Conservation (phyloP, 768 basidiomycete genomes). For the Pulveroboletus sp. region DNA sequence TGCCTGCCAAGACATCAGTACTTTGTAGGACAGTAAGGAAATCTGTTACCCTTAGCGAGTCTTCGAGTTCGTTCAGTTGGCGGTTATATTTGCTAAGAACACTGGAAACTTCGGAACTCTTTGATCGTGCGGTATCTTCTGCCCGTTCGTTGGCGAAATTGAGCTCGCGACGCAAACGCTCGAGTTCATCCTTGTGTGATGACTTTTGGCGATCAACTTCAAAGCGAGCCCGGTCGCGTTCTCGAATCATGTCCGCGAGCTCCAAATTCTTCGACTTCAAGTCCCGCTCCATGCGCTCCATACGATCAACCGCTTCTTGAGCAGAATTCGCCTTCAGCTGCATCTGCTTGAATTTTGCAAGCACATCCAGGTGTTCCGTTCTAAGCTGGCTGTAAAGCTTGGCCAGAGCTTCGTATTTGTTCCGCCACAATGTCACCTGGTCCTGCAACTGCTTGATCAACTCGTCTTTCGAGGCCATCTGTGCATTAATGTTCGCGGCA, state of each 20-base stretch:
- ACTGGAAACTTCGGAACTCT: constrained; percentile 86
- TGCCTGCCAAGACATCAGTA: constrained; percentile 44
- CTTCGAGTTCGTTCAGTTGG: constrained; percentile 94
- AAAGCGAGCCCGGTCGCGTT: constrained; percentile 92
- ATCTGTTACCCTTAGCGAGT: constrained; percentile 74
- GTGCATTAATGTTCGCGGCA: constrained; percentile 71
- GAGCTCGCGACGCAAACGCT: constrained; percentile 87
- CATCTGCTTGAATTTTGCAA: constrained; percentile 94
- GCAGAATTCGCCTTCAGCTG: constrained; percentile 98
- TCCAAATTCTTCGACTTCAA: constrained; percentile 98
- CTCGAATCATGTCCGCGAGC: constrained; percentile 97
- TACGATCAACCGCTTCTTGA: constrained; percentile 94
- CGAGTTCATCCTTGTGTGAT: constrained; percentile 91
- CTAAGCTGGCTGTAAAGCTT: constrained; percentile 98
- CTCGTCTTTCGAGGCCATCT: constrained; percentile 89
- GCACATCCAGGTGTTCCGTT: constrained; percentile 95
- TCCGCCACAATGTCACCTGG: constrained; percentile 94
- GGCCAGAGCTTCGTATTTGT: constrained; percentile 97
- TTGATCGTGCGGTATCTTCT: constrained; percentile 85
- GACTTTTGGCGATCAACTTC: constrained; percentile 92
- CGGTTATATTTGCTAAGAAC: constrained; percentile 93
- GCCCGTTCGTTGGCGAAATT: constrained; percentile 97
- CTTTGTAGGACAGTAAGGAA: not conserved
- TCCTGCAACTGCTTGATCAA: constrained; percentile 94
- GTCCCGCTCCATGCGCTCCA: constrained; percentile 99